Base-by-base conservation (phyloP, 441 rosid genomes). In the Populus tomentosa region DNA sequence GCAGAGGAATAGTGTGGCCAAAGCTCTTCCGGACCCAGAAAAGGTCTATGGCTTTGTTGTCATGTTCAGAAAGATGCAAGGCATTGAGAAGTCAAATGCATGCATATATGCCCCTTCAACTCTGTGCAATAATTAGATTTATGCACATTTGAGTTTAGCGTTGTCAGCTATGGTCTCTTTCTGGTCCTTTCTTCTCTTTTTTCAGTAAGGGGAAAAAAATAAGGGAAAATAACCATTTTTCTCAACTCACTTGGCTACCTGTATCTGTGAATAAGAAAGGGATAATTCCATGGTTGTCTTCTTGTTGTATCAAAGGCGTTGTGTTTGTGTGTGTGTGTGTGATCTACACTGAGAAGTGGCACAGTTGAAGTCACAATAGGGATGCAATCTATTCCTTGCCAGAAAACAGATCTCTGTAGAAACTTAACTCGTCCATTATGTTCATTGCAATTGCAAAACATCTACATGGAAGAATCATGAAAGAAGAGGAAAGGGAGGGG, bases 41-140 rank as follows among this genome's bases (percentile, higher is more conserved):
- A 86, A 86, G 83, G 79, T 87, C 10, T 76, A 77, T 42, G 88
- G 83, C 40, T 83, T 81, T 71, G 59, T 80, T 59, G 61, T 24
- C 42, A 75, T 56, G 84, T 18, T 79, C 21, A 79, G 88, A 84
- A 86, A 87, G 82, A 86, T 87, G 91, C 40, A n/a, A 10, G 88
- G 87, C 13, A 77, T 84, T 62, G 85, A 86, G 11, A 83, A 74
- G 78, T n/a, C n/a, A 33, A 32, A 3, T 36, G 30, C 26, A 6
- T 23, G 23, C 26, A 61, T n/a, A 10, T 10, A 24, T 23, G 3
- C 14, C 28, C 10, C 9, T 4, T 10, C 26, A 10, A 24, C 6
- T 20, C 6, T 7, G 16, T 24, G 33, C 6, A 24, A 64, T 32
- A 64, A 64, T 64, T 30, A 3, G 67, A 28, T 24, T 10, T 24